Conservation (phyloP, 768 basidiomycete species). For the Phaeotremella skinneri region DNA sequence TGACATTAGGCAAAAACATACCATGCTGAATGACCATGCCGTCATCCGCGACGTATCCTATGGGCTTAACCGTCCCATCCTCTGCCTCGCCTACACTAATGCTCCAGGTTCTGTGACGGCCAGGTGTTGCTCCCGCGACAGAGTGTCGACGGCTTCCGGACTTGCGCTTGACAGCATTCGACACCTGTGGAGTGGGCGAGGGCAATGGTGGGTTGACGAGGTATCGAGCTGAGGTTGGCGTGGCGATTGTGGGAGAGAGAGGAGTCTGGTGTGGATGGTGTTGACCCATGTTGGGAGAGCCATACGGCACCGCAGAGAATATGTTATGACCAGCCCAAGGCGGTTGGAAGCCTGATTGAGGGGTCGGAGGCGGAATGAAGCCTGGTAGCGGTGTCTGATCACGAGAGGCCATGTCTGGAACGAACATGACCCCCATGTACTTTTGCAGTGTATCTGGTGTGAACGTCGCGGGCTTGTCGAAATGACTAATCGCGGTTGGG, state of each 20-base stretch:
- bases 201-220: neutral
- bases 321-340: constrained; percentile 37
- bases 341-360: constrained; percentile 17
- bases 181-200: too few species aligned
- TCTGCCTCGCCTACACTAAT: constrained; percentile 22
- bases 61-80: constrained; percentile 27
- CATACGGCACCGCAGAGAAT: constrained; percentile 11
- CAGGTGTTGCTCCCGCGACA: neutral
- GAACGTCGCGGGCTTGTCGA: neutral
- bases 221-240: neutral
- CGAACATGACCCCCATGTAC: neutral
- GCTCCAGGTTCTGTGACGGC: constrained; percentile 29
- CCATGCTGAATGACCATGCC: constrained; percentile 39
- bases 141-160: neutral
- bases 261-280: constrained; percentile 4
- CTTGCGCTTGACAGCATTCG: too few species aligned
- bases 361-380: constrained; percentile 12
- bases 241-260: neutral
- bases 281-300: neutral
- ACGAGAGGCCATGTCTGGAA: neutral
- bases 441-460: neutral
- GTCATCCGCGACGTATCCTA: constrained; percentile 32
- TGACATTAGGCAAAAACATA: constrained; percentile 5
- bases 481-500: neutral
- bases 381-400: too few species aligned